phyloP scores from a whole-genome alignment of 2,329 filamentous ascomycete species.

The Ascocoryne sarcoides region DNA sequence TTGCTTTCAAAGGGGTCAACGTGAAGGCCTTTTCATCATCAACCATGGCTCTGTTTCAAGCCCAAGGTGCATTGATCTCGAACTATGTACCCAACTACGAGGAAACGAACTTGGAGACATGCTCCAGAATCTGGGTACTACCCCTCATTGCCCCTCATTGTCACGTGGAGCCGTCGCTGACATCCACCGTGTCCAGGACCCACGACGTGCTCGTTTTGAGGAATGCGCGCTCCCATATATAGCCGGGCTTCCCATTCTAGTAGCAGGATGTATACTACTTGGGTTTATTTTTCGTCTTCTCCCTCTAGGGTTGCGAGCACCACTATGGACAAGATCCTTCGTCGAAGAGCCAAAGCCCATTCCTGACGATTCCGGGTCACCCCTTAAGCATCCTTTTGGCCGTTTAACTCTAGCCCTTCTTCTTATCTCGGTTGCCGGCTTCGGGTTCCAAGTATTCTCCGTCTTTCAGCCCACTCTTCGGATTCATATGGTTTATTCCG shows the following conservation, averaged over 20 bases:
- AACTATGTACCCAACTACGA: too few species aligned
- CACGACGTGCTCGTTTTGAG: constrained; percentile 23
- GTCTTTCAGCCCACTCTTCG: constrained; percentile 28
- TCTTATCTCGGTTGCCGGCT: constrained; percentile 30
- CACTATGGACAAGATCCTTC: constrained; percentile 44
- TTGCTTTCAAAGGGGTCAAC: too few species aligned
- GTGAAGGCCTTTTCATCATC: too few species aligned
- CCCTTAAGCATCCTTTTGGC: constrained; percentile 17
- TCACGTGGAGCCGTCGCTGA: constrained; percentile 1
- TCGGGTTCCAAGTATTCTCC: constrained; percentile 28
- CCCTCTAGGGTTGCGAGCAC: constrained; percentile 25
- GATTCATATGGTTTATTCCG: constrained; percentile 30
- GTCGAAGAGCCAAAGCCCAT: constrained; percentile 34
- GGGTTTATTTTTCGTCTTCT: constrained; percentile 17
- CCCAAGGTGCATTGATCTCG: background rate
- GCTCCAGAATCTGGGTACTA: constrained; percentile 7
- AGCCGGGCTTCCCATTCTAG: constrained; percentile 19
- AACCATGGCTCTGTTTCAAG: background rate
- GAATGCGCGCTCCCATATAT: constrained; percentile 22
- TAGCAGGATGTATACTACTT: constrained; percentile 27
- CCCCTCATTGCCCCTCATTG: background rate
- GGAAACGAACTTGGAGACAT: background rate
- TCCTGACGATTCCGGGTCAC: constrained; percentile 25
- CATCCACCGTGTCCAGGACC: constrained; percentile 16
- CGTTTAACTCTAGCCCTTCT: constrained; percentile 32